Base-by-base conservation (phyloP, 768 basidiomycete genomes). In the Rhizopogon rudus region DNA sequence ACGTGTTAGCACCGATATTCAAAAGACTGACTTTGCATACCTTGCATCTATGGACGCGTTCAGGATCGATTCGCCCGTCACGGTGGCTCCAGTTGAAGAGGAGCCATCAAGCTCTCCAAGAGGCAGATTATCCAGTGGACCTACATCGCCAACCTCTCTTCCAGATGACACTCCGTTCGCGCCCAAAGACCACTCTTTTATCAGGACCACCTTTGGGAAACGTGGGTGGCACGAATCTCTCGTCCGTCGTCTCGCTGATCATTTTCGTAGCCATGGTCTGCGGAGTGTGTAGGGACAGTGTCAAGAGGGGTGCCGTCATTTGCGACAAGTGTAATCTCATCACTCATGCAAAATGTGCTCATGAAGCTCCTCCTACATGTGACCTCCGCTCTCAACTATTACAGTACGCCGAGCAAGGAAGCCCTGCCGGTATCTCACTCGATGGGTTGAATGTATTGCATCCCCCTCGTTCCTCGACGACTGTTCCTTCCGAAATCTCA, bases 131-230 rank as follows among this genome's bases (percentile, higher is more conserved):
- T 75, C 79, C 20, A 65, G 74, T 51, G 71, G 68, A 44, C 73
- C 66, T 16, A 17, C 56, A 28, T 56, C 72, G 48, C 67, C 70
- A 8, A 33, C 55, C 46, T 31, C 58, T 51, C 51, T 71, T 40
- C 44, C 63, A 43, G 61, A 67, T 73, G 41, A 72, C 63, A 45
- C 74, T 12, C 55, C 64, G 31, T 80, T 87, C 58, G 81, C 82
- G 4, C 81, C 85, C 17, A 80, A 82, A 45, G 80, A 86, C 39
- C 95, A 97, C 64, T 79, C 81, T 12, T 94, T 96, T 67, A 88
- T 96, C 31, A 94, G 91, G 75, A 95, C 93, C 3, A 88, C 88
- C 8, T 97, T 98, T 70, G 85, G 86, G 64, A 94, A 94, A 76
- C 83, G 94, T 97, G 67, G 68, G 90, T 76, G 42, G 57, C 22